Evolutionary conservation across 768 basidiomycete species (phyloP).

Genomic region (Lentinula edodes): DNA sequence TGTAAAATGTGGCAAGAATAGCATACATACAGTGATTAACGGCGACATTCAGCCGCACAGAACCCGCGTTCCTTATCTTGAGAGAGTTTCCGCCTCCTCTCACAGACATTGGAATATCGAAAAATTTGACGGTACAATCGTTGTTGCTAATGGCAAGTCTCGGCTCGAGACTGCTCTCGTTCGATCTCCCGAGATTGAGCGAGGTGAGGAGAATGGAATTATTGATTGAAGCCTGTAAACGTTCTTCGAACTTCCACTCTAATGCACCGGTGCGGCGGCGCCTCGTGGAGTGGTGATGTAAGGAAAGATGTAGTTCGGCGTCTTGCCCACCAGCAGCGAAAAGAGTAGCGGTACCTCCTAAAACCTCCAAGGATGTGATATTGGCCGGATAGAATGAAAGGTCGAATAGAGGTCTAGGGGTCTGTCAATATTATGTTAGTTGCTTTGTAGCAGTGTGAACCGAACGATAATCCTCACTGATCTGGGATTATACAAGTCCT

Average conservation of each 20-base stretch:
- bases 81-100: slow-evolving; percentile 34
- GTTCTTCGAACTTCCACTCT: slow-evolving; percentile 50
- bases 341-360: slow-evolving; percentile 48
- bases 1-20: not conserved
- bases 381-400: slow-evolving; percentile 61
- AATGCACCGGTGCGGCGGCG: slow-evolving; percentile 21
- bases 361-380: slow-evolving; percentile 49
- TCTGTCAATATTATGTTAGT: slow-evolving; percentile 23
- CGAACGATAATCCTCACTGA: slow-evolving; percentile 30
- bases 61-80: slow-evolving; percentile 45
- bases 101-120: slow-evolving; percentile 61
- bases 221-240: slow-evolving; percentile 69
- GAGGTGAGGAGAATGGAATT: slow-evolving; percentile 72
- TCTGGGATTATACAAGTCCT: slow-evolving; percentile 44
- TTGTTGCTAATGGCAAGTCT: slow-evolving; percentile 84
- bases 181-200: slow-evolving; percentile 51
- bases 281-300: slow-evolving; percentile 23
- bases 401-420: slow-evolving; percentile 43
- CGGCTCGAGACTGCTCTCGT: slow-evolving; percentile 66
- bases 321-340: slow-evolving; percentile 75
- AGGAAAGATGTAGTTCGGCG: slow-evolving; percentile 64
- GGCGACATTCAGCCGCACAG: slow-evolving; percentile 56
- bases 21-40: slow-evolving; percentile 74
- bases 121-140: slow-evolving; percentile 76
- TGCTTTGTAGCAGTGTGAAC: slow-evolving; percentile 11